Evolutionary conservation across 225 moss, liverwort and hornwort species (phyloP).

Genomic region (Bryoerythrophyllum caledonicum): DNA sequence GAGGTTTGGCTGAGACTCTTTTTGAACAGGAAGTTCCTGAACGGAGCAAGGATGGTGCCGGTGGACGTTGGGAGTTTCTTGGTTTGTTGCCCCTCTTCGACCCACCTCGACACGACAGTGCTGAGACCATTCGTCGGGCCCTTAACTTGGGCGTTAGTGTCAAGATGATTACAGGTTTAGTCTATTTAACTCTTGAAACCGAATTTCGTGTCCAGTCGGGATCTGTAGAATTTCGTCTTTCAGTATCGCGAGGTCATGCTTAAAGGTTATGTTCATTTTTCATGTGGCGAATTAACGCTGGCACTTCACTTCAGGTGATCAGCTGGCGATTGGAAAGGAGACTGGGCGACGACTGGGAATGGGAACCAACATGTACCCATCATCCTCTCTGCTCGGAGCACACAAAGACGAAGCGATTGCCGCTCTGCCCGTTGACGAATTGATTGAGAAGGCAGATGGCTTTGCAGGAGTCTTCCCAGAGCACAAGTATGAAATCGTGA

Average conservation of each 20-base stretch:
- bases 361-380: slow-evolving; percentile 81
- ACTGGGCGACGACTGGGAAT: slow-evolving; percentile 71
- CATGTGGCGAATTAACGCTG: background rate
- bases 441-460: slow-evolving; percentile 79
- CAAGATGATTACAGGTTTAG: slow-evolving; percentile 69
- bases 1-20: background rate
- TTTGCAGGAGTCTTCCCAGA: slow-evolving; percentile 88
- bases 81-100: slow-evolving; percentile 76
- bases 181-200: background rate
- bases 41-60: slow-evolving; percentile 47
- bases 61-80: slow-evolving; percentile 59
- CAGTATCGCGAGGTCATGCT: background rate
- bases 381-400: slow-evolving; percentile 56
- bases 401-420: slow-evolving; percentile 56
- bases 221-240: background rate
- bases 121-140: slow-evolving; percentile 70
- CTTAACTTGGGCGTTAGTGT: slow-evolving; percentile 68
- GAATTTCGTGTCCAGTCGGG: background rate
- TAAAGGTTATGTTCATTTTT: background rate
- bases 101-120: slow-evolving; percentile 74
- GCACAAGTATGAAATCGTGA: slow-evolving; percentile 86
- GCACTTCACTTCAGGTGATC: slow-evolving; percentile 49
- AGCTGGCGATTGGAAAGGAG: slow-evolving; percentile 72
- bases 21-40: slow-evolving; percentile 52
- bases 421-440: slow-evolving; percentile 54